These are phyloP conservation scores for Nigrospora osmanthi DNA, from an alignment of 2,329 filamentous ascomycete genomes.

Conservation along the genomic window DNA sequence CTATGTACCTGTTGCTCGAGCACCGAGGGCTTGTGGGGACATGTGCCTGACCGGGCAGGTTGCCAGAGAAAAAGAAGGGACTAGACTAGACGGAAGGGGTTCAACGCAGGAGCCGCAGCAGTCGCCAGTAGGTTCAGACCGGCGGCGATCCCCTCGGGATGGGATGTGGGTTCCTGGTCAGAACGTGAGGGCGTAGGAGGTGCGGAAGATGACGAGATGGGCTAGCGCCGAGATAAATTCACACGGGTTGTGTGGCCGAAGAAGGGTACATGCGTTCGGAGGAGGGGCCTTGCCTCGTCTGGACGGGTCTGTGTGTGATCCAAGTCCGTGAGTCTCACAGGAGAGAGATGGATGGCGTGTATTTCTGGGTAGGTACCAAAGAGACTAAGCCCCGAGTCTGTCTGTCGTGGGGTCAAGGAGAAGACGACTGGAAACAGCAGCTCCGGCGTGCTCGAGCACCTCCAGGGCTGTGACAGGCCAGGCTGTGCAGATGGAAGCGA, in stretches of 20 bases:
- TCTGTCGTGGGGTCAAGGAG: neutral
- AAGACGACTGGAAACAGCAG: too few relatives aligned
- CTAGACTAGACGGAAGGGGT: constrained; percentile 1
- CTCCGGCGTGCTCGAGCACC: too few relatives aligned
- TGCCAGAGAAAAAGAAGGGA: constrained; percentile 1
- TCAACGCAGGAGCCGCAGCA: neutral
- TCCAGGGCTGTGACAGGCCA: too few relatives aligned
- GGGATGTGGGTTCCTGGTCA: constrained; percentile 4
- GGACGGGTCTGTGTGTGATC: neutral
- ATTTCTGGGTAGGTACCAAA: neutral
- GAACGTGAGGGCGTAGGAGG: constrained; percentile 5
- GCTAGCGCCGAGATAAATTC: constrained; percentile 5
- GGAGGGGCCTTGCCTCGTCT: too few relatives aligned
- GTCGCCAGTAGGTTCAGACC: constrained; percentile 1
- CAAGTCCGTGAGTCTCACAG: neutral
- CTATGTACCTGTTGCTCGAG: constrained; percentile 1
- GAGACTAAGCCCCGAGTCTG: neutral
- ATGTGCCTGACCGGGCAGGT: neutral
- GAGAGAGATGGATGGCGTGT: neutral
- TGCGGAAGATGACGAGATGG: constrained; percentile 4
- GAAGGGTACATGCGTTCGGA: too few relatives aligned
- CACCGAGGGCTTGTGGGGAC: constrained; percentile 4
- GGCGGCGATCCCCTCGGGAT: constrained; percentile 6
- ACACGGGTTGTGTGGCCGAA: neutral
- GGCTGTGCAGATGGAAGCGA: too few relatives aligned